Evolutionary conservation across 2,329 filamentous ascomycete genomes (phyloP).

Genomic region (Zalaria sp.): DNA sequence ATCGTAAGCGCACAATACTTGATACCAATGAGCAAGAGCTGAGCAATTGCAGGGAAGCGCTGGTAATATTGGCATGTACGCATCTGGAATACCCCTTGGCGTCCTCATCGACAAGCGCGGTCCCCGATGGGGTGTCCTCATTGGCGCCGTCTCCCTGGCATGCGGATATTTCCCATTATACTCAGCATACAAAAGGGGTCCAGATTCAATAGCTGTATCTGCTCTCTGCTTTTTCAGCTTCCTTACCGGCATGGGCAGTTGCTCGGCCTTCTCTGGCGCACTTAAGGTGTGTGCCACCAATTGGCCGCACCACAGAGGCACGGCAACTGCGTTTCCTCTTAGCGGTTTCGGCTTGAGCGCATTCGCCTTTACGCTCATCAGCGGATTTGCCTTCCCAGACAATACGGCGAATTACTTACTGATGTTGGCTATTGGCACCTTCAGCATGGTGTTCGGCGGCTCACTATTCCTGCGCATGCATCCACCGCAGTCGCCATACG

Average conservation of each 20-base stretch:
- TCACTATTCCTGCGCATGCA: slow-evolving; percentile 77
- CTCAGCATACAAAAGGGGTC: slow-evolving; percentile 57
- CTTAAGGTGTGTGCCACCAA: slow-evolving; percentile 80
- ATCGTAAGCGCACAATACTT: slow-evolving; percentile 44
- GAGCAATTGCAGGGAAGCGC: slow-evolving; percentile 37
- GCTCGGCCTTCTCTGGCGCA: slow-evolving; percentile 75
- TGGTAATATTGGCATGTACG: slow-evolving; percentile 90
- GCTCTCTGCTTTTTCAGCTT: slow-evolving; percentile 71
- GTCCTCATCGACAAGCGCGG: slow-evolving; percentile 74
- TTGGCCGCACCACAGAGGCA: slow-evolving; percentile 81
- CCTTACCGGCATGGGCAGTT: slow-evolving; percentile 76
- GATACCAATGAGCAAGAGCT: slow-evolving; percentile 7
- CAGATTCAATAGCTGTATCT: slow-evolving; percentile 39
- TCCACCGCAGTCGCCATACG: slow-evolving; percentile 43
- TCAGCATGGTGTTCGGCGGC: slow-evolving; percentile 56
- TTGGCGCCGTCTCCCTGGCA: slow-evolving; percentile 59
- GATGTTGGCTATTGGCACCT: slow-evolving; percentile 68
- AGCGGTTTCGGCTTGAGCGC: slow-evolving; percentile 90
- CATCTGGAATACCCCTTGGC: slow-evolving; percentile 75
- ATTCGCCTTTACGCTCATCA: slow-evolving; percentile 83
- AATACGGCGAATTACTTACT: slow-evolving; percentile 71
- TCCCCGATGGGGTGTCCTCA: slow-evolving; percentile 62
- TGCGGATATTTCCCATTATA: slow-evolving; percentile 79
- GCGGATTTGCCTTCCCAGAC: slow-evolving; percentile 64
- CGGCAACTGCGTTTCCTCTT: slow-evolving; percentile 84